phyloP scores from a whole-genome alignment of 805 yeast genomes.

The Metschnikowia cubensis region DNA sequence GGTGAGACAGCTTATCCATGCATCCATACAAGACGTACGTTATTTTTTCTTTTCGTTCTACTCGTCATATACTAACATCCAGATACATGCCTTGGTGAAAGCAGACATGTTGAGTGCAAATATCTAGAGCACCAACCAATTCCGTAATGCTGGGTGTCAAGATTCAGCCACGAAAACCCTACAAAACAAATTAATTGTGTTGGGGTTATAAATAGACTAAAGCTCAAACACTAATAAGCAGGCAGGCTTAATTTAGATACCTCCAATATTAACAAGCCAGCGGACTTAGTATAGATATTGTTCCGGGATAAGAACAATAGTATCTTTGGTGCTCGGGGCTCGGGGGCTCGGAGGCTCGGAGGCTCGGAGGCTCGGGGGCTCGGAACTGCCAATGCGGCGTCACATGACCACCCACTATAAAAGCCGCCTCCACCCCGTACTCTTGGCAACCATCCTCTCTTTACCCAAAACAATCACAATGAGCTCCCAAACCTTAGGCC shows the following conservation, averaged over 20 bases:
- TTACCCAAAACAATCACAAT: constrained; percentile 14
- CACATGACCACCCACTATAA: not conserved
- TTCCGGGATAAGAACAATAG: not conserved
- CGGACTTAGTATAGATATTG: too few relatives aligned
- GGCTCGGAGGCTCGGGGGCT: not conserved
- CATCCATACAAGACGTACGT: constrained; percentile 75
- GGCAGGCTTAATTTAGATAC: too few relatives aligned
- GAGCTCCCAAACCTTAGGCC: constrained; percentile 51
- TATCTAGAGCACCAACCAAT: constrained; percentile 17
- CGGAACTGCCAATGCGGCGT: not conserved
- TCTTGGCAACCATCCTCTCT: not conserved
- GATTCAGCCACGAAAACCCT: too few relatives aligned
- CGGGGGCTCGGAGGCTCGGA: not conserved
- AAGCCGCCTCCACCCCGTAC: not conserved
- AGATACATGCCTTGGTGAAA: constrained; percentile 42
- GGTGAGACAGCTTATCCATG: constrained; percentile 77
- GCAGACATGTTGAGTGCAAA: constrained; percentile 47
- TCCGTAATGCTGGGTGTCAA: too few relatives aligned
- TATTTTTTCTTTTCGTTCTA: not conserved
- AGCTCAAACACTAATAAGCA: too few relatives aligned
- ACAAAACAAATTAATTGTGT: not conserved
- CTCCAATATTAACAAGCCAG: too few relatives aligned
- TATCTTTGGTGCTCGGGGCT: not conserved
- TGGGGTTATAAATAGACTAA: too few relatives aligned
- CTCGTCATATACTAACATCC: constrained; percentile 18